Base-by-base conservation (phyloP, 495 filamentous ascomycete genomes). In the Penicillium flavigenum region DNA sequence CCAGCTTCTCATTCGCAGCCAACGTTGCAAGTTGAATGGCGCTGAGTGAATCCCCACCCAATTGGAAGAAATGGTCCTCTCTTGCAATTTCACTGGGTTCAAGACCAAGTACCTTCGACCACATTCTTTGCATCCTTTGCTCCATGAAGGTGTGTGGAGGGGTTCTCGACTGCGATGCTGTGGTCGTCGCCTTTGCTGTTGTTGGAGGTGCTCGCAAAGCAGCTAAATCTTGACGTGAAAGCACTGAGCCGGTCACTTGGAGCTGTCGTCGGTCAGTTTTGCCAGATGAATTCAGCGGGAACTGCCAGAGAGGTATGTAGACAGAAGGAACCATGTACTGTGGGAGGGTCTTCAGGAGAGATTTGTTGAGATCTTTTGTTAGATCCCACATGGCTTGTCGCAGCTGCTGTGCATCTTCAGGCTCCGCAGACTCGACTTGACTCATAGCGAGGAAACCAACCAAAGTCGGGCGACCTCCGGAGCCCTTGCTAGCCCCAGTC, bases 1-100 rank as follows among this genome's bases (percentile, higher is more conserved):
- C 36, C 26, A 63, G 56, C 4, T 55, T 48, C 4, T 58, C 46
- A 3, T 39, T 39, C 31, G 58, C 38, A 43, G 47, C 52, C 6
- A 42, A 42, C 16, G 48, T 26, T 8, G 43, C 42, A 2, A 61
- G 47, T 24, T 57, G 52, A 73, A 86, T 86, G 11, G 83, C 80
- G n/a, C 72, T 67, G 47, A 86, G 78, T 6, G 81, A 83, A 61
- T 86, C 82, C 24, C 83, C 82, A 4, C 82, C 83, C 31, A 82
- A 71, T 27, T 71, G 68, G 70, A 83, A 79, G 61, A 84, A 85
- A 60, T 69, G 73, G 53, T 79, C 76, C 14, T 76, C 69, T 5
- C 77, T 63, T 6, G 69, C 67, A 27, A 84, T 79, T 3, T 63
- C 48, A 5, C 7, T 9, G 27, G 8, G 4, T 7, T 29, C 27